Evolutionary conservation across 768 basidiomycete genomes (phyloP).

Genomic region (Mycena vulgaris): DNA sequence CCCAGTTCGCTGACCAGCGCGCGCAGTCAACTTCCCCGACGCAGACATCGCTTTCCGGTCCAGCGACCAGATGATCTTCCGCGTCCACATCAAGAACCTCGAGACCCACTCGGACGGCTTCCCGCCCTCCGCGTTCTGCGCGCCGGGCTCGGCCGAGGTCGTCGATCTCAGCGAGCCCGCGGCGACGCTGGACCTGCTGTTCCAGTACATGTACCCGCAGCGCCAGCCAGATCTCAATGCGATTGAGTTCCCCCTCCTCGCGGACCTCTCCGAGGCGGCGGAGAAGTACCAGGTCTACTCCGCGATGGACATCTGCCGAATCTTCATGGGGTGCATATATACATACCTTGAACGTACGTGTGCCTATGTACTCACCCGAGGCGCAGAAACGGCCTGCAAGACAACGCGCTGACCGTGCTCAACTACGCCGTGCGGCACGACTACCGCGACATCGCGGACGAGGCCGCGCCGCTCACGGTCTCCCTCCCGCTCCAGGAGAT

Average conservation of each 20-base stretch:
- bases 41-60: slow-evolving; percentile 33
- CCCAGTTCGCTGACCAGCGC: not conserved
- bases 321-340: slow-evolving; percentile 39
- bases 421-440: slow-evolving; percentile 41
- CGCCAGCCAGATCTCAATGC: slow-evolving; percentile 39
- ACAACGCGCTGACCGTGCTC: slow-evolving; percentile 39
- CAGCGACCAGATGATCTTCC: slow-evolving; percentile 20
- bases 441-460: slow-evolving; percentile 41
- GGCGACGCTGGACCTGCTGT: slow-evolving; percentile 36
- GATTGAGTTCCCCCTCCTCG: slow-evolving; percentile 33
- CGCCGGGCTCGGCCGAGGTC: slow-evolving; percentile 14
- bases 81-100: slow-evolving; percentile 32
- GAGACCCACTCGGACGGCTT: slow-evolving; percentile 27
- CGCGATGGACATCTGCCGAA: slow-evolving; percentile 39
- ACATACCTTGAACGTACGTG: not conserved
- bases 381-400: slow-evolving; percentile 30
- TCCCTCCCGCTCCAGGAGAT: slow-evolving; percentile 36
- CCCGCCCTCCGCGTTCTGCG: slow-evolving; percentile 17
- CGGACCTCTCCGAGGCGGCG: slow-evolving; percentile 40
- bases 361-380: not conserved
- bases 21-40: slow-evolving; percentile 32
- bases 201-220: slow-evolving; percentile 41
- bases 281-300: slow-evolving; percentile 44
- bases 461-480: slow-evolving; percentile 36
- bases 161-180: slow-evolving; percentile 30